These are phyloP conservation scores for Lactuca sativa DNA, from an alignment of 129 eudicot genomes.

Conservation along the genomic window DNA sequence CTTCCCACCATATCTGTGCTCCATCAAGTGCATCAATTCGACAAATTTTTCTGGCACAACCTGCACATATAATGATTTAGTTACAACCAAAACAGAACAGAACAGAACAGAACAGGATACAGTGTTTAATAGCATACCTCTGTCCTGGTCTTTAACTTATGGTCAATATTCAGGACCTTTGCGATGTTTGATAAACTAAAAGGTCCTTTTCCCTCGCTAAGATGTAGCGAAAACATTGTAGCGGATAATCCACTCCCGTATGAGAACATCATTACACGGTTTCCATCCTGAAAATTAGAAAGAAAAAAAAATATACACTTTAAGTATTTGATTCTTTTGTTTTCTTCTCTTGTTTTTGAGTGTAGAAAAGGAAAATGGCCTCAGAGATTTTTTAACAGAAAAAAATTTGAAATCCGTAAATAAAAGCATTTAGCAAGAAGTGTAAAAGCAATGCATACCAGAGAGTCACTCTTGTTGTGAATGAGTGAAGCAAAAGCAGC, in stretches of 20 bases:
- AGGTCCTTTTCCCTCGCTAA: constrained; percentile 73
- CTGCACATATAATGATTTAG: constrained; percentile 32
- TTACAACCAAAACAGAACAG: neutral
- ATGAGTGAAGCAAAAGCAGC: constrained; percentile 91
- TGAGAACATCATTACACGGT: constrained; percentile 81
- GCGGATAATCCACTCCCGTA: constrained; percentile 92
- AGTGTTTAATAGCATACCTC: constrained; percentile 55
- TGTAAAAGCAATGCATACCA: constrained; percentile 43
- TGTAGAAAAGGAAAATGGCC: too few species aligned
- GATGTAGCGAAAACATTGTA: constrained; percentile 79
- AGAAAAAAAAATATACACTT: too few species aligned
- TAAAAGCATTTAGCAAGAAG: neutral
- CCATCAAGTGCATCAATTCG: constrained; percentile 82
- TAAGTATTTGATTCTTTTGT: too few species aligned
- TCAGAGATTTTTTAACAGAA: neutral
- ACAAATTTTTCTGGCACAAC: constrained; percentile 78
- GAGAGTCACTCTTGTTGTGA: constrained; percentile 70
- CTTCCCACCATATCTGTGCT: constrained; percentile 93
- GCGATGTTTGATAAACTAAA: constrained; percentile 88
- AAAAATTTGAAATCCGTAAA: neutral
- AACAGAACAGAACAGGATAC: neutral
- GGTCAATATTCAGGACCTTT: constrained; percentile 68
- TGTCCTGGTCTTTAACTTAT: constrained; percentile 79
- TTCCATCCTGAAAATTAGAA: constrained; percentile 52
- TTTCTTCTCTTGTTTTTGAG: too few species aligned